Percentiles rank a stretch among this genome's conserved stretches.
Conservation (phyloP, 495 filamentous ascomycete genomes). For the Mycothermus thermophilus region DNA sequence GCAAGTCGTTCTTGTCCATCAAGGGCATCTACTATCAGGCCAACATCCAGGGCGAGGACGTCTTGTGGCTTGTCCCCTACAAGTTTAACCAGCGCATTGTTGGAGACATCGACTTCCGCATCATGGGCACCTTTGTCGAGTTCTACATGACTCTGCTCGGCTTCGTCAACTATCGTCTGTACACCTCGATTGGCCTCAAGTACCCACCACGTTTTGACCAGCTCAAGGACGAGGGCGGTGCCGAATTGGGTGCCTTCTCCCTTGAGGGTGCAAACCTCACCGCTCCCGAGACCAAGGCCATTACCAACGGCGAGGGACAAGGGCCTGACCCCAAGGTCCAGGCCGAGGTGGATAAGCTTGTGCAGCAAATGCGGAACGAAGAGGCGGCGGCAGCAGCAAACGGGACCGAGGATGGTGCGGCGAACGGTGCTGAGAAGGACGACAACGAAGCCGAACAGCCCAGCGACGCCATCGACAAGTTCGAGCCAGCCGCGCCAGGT, state of each 20-base stretch:
- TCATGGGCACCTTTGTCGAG: slow-evolving; percentile 98
- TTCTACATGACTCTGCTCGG: slow-evolving; percentile 94
- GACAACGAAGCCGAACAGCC: no score
- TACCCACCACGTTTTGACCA: slow-evolving; percentile 92
- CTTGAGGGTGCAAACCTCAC: slow-evolving; percentile 57
- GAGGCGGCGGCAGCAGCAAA: slow-evolving; percentile 28
- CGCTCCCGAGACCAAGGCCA: slow-evolving; percentile 32
- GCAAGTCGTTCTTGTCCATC: slow-evolving; percentile 93
- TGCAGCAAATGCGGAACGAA: slow-evolving; percentile 36
- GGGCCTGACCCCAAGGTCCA: slow-evolving; percentile 39
- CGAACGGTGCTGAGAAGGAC: slow-evolving; percentile 37
- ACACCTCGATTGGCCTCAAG: slow-evolving; percentile 76
- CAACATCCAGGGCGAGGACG: slow-evolving; percentile 93
- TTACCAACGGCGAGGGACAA: slow-evolving; percentile 36
- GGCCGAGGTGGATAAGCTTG: slow-evolving; percentile 40
- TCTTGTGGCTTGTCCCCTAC: slow-evolving; percentile 94
- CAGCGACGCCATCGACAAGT: slow-evolving; percentile 70
- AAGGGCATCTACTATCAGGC: slow-evolving; percentile 99
- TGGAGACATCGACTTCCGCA: slow-evolving; percentile 89
- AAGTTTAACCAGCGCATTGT: slow-evolving; percentile 88
- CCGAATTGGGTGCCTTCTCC: slow-evolving; percentile 81
- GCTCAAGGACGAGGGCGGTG: slow-evolving; percentile 72
- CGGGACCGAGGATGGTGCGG: slow-evolving; percentile 26
- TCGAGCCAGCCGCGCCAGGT: slow-evolving; percentile 61
- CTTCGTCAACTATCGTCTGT: slow-evolving; percentile 90